Evolutionary conservation across 768 basidiomycete species (phyloP), one percentile per base, ranked within the genome.

Genomic region (Serendipita indica): DNA sequence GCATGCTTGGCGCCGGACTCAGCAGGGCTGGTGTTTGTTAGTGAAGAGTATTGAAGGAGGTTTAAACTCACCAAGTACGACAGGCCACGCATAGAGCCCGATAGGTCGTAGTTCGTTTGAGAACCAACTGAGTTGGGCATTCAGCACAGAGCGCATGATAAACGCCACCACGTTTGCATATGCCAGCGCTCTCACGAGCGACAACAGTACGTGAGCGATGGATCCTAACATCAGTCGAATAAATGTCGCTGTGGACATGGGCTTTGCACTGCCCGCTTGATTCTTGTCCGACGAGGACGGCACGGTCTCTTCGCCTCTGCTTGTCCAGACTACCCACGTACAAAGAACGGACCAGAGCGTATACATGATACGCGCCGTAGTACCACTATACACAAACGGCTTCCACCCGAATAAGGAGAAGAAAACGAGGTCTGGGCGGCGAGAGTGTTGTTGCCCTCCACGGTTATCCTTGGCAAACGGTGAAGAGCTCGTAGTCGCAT

Each of bases 61-160:
- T n/a, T n/a, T n/a, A 37, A 41, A 70, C 79, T 32, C 63, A 84
- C 89, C 89, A 13, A 86, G 71, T 13, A 89, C 65, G 0, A 82
- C 80, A 1, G 87, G 77, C 13, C 89, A 86, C 2, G 77, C 86
- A 65, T 89, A 98, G 20, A 96, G 69, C 20, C 76, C 65, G 6
- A 93, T 62, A 1, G 78, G 75, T 10, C 79, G 75, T 63, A 82
- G 76, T 61, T 88, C 87, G 39, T 74, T 77, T 14, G 78, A 74
- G 69, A 89, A 96, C 92, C 92, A 97, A 64, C 86, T 86, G 79
- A 94, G 79, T 0, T 79, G 76, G 68, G 79, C 84, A 5, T 78
- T 75, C 20, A 90, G 67, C 0, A 80, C 77, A 3, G 68, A 66
- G 27, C 70, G 68, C 81, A 94, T 84, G 12, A 88, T 60, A 1